Conservation (phyloP, 2,329 filamentous ascomycete genomes). For the Myriosclerotinia curreyana region DNA sequence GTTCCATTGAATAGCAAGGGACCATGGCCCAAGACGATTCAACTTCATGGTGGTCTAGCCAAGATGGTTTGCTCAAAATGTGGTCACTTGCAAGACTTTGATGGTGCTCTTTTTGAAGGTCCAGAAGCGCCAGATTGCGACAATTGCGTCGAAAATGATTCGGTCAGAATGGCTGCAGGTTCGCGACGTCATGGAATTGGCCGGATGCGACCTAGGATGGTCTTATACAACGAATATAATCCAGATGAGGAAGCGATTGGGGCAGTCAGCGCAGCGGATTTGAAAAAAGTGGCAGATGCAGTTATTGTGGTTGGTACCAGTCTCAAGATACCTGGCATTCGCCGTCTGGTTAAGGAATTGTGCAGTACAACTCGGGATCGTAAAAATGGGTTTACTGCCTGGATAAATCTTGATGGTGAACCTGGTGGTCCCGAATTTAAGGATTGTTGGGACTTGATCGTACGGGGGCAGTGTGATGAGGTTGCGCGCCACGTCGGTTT, state of each 20-base stretch:
- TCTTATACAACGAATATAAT: constrained; percentile 96
- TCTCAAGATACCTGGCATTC: constrained; percentile 89
- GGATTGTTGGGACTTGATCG: constrained; percentile 88
- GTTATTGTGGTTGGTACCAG: constrained; percentile 94
- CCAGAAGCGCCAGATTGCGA: constrained; percentile 78
- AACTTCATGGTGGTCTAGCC: constrained; percentile 87
- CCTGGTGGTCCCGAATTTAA: constrained; percentile 82
- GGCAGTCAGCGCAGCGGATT: constrained; percentile 79
- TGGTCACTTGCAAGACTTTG: constrained; percentile 69
- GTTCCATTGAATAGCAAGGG: constrained; percentile 80
- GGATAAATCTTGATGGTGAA: constrained; percentile 88
- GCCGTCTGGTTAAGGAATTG: constrained; percentile 85
- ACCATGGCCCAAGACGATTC: constrained; percentile 90
- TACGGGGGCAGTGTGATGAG: constrained; percentile 82
- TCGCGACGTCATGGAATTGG: constrained; percentile 94
- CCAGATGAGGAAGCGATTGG: constrained; percentile 96
- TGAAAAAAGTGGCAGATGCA: constrained; percentile 82
- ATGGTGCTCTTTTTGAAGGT: constrained; percentile 77
- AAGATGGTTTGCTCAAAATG: constrained; percentile 99
- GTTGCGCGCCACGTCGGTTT: constrained; percentile 71
- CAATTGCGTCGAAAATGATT: constrained; percentile 70
- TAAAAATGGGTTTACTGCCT: constrained; percentile 81
- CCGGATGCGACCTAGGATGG: constrained; percentile 84
- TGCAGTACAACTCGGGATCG: constrained; percentile 81
- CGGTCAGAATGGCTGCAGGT: constrained; percentile 72